Evolutionary conservation across 2,329 filamentous ascomycete species (phyloP).

Genomic region (Microcyclosporella mali): DNA sequence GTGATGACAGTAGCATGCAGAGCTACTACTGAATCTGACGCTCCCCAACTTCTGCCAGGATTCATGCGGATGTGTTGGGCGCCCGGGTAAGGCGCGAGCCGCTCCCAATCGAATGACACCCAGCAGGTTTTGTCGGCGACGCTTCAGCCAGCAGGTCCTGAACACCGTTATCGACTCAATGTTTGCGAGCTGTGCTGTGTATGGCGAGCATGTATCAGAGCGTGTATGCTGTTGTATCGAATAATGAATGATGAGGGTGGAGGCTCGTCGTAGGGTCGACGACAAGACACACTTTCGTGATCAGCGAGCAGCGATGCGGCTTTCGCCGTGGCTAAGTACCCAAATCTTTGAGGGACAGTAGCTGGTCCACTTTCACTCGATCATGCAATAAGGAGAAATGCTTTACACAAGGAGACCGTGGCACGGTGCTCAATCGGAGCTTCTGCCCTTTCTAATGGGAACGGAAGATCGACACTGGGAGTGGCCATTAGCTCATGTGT

Average conservation of each 20-base stretch:
- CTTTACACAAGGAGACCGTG: conserved; percentile 20
- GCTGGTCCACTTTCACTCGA: conserved; percentile 21
- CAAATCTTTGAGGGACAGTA: conserved; percentile 18
- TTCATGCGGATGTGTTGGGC: conserved; percentile 14
- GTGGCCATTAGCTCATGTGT: conserved; percentile 16
- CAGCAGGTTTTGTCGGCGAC: conserved; percentile 12
- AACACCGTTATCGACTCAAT: background rate
- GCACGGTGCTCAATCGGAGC: conserved; percentile 30
- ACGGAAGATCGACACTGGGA: conserved; percentile 20
- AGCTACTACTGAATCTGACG: conserved; percentile 19
- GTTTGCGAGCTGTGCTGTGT: too few species aligned
- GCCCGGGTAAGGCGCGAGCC: conserved; percentile 22
- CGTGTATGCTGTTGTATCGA: too few species aligned
- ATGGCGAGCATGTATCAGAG: too few species aligned
- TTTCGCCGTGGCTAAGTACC: conserved; percentile 15
- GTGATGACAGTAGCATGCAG: conserved; percentile 5
- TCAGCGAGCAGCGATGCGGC: conserved; percentile 12
- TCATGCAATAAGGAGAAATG: conserved; percentile 21
- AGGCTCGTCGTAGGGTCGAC: too few species aligned
- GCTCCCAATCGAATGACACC: conserved; percentile 17
- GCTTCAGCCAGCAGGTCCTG: background rate
- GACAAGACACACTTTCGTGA: background rate
- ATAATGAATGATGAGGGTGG: too few species aligned
- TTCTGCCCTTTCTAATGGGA: conserved; percentile 24
- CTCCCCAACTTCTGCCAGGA: conserved; percentile 16